Evolutionary conservation across 2,329 filamentous ascomycete species (phyloP), one percentile per base, ranked within the genome.

Genomic region (Tolypocladium paradoxum): DNA sequence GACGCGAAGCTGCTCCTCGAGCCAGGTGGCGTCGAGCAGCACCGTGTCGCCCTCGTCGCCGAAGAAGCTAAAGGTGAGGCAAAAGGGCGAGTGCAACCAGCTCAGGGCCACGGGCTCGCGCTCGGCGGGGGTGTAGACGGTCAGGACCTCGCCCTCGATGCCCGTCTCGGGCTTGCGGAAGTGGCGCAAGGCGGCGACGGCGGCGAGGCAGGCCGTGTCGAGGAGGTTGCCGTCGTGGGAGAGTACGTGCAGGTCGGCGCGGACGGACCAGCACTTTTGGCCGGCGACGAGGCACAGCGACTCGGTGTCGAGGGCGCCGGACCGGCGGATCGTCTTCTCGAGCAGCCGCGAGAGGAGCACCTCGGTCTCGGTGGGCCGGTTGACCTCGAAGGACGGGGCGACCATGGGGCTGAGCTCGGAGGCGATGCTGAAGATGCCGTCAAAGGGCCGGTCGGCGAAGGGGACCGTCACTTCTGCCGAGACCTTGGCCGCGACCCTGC

Each of bases 401-500:
- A 88, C 87, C 85, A 97, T 95, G 49, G 92, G 90, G 57, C 87
- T 90, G 62, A 99, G 82, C 68, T 97, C 93, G 53, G 91, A 88
- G 52, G 85, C 81, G 66, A 97, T 96, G 61, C 85, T 90, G 75
- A 97, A 97, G 69, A 95, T 81, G 68, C 93, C 93, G 68, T 97
- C 93, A 66, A 96, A 96, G 55, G 91, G 92, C 58, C 92, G 86
- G 71, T 97, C 92, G 51, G 86, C 71, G 65, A 86, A 89, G 45
- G 93, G 92, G 38, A 88, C 83, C 12, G 88, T 87, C 56, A 97
- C 88, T 72, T 96, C 89, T 57, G 90, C 88, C 3, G 90, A 92
- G 55, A 95, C 86, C 57, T 88, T 88, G 53, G 87, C 90, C 56
- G 95, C 75, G 54, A 96, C 82, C 64, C 91, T 95, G 61, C 22